A percentile compares a stretch with the other conserved stretches of the same genome.
Conservation (phyloP, 805 yeast genomes). For the Ogataea pignaliae region DNA sequence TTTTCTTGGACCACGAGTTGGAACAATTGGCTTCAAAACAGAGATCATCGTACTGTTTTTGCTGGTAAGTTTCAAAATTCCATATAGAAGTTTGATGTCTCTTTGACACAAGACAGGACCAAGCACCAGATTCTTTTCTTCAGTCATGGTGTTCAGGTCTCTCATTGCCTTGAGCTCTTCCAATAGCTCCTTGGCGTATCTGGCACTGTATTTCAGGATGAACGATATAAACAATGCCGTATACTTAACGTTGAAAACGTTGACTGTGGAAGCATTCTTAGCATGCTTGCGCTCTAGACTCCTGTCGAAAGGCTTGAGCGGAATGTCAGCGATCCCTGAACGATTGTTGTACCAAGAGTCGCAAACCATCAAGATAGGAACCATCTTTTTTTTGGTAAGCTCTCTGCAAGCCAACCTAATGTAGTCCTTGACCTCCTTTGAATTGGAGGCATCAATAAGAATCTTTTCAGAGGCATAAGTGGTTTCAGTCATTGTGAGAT, state of each 20-base stretch:
- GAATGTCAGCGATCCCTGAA: conserved; percentile 1
- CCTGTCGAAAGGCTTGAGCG: conserved; percentile 3
- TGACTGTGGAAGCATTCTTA: conserved; percentile 2
- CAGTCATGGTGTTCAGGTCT: conserved; percentile 12
- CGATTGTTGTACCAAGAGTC: conserved; percentile 15
- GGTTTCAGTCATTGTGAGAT: not conserved
- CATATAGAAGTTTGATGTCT: conserved; percentile 9
- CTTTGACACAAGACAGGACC: conserved; percentile 9
- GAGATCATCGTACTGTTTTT: conserved; percentile 1
- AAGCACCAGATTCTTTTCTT: conserved; percentile 2
- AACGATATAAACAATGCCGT: conserved; percentile 10
- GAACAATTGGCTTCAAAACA: conserved; percentile 5
- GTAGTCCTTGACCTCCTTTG: conserved; percentile 12
- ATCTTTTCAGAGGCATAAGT: not conserved
- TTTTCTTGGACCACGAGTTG: not conserved
- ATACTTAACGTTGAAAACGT: conserved; percentile 14
- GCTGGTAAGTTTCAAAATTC: conserved; percentile 7
- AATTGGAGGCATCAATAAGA: conserved; percentile 9
- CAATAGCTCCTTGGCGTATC: conserved; percentile 8
- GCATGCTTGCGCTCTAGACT: not conserved
- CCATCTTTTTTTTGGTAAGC: conserved; percentile 21
- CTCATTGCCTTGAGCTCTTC: conserved; percentile 4
- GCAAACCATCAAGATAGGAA: conserved; percentile 15
- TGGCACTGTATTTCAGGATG: conserved; percentile 8
- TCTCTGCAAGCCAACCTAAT: conserved; percentile 15